Conservation (phyloP, 257 asterid species). For the Solanum bukasovii region DNA sequence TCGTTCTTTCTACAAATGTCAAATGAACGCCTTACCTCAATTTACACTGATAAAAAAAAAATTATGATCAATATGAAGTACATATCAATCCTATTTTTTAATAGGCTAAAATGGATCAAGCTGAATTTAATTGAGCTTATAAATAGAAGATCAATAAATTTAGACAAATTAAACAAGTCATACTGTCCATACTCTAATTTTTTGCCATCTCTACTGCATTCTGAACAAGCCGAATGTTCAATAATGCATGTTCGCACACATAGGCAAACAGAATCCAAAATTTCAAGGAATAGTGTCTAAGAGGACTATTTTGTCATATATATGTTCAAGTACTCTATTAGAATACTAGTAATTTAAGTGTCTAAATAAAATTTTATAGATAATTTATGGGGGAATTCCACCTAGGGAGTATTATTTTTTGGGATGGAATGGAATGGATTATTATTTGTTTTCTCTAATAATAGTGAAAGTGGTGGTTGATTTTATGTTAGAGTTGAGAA, state of each 20-base stretch:
- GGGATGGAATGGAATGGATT: background rate
- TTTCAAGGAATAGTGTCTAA: background rate
- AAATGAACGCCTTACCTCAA: no score
- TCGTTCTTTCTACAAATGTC: no score
- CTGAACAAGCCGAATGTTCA: background rate
- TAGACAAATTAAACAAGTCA: no score
- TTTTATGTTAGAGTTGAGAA: background rate
- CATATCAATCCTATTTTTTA: no score
- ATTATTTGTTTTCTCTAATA: background rate
- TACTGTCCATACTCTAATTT: no score
- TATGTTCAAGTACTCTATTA: background rate
- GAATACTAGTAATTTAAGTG: no score
- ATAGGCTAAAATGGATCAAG: no score
- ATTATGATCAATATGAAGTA: no score
- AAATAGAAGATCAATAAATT: no score
- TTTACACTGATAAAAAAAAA: no score
- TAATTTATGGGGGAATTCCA: background rate
- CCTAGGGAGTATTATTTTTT: background rate
- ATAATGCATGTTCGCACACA: background rate
- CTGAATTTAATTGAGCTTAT: no score
- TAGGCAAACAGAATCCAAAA: background rate
- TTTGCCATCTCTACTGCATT: background rate
- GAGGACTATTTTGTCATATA: background rate
- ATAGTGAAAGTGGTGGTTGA: background rate
- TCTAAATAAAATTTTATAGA: background rate